Evolutionary conservation across 2,329 filamentous ascomycete species (phyloP).

Genomic region (Aplosporella prunicola): DNA sequence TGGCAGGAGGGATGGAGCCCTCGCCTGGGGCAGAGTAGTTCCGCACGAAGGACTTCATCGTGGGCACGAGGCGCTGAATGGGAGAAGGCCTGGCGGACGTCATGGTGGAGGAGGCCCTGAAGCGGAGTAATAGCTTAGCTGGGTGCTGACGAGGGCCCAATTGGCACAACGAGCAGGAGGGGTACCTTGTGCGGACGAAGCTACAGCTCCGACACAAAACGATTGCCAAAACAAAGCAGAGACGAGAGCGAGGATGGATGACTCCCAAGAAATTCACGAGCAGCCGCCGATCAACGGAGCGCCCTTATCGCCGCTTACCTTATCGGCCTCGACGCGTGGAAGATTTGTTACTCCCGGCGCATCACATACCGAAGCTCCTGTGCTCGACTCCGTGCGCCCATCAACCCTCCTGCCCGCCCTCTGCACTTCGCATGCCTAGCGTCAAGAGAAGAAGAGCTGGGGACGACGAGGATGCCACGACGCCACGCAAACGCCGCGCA

Average conservation of each 20-base stretch:
- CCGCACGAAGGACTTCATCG: slow-evolving; percentile 32
- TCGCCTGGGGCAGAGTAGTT: slow-evolving; percentile 52
- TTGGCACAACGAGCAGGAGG: background rate
- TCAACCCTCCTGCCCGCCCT: too few species aligned
- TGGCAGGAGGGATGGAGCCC: slow-evolving; percentile 60
- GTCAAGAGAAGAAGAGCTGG: slow-evolving; percentile 7
- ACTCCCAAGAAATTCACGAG: slow-evolving; percentile 8
- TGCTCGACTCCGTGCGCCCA: too few species aligned
- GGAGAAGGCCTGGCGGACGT: slow-evolving; percentile 8
- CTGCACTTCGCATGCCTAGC: slow-evolving; percentile 10
- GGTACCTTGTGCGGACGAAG: slow-evolving; percentile 8
- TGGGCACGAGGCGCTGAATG: slow-evolving; percentile 17
- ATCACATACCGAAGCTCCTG: too few species aligned
- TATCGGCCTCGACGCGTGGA: too few species aligned
- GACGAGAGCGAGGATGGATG: background rate
- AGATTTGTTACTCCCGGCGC: too few species aligned
- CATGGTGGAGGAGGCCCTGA: slow-evolving; percentile 9
- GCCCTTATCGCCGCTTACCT: slow-evolving; percentile 3
- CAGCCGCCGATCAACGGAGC: slow-evolving; percentile 8
- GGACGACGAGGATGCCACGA: slow-evolving; percentile 2
- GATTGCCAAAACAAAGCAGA: background rate
- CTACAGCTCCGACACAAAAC: slow-evolving; percentile 2
- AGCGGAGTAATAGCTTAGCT: background rate
- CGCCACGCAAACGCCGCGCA: slow-evolving; percentile 5
- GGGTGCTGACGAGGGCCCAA: background rate